Conservation (phyloP, 225 moss, liverwort and hornwort genomes). For the Rhytidiadelphus loreus region DNA sequence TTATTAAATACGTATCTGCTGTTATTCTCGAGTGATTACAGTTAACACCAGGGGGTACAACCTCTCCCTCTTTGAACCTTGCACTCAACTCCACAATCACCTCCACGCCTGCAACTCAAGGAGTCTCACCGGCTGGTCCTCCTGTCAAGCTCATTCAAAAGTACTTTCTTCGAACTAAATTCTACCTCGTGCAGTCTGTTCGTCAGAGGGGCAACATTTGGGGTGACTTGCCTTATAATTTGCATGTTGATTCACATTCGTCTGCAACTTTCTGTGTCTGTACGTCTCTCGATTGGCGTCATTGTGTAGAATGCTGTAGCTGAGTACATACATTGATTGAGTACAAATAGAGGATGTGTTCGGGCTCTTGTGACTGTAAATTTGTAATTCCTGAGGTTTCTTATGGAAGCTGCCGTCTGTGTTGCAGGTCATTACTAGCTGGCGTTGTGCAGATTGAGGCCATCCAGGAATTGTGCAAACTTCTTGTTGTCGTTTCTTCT, state of each 20-base stretch:
- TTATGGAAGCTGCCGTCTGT: neutral
- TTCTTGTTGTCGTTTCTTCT: constrained; percentile 45
- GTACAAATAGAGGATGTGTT: neutral
- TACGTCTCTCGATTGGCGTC: neutral
- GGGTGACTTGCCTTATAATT: neutral
- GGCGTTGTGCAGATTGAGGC: constrained; percentile 44
- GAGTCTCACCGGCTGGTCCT: constrained; percentile 10
- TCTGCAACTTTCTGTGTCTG: neutral
- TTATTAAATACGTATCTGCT: neutral
- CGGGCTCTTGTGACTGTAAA: neutral
- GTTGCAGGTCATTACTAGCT: constrained; percentile 31
- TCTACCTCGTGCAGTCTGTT: neutral
- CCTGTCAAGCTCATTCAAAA: constrained; percentile 25
- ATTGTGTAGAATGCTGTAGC: neutral
- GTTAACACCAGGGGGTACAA: constrained; percentile 12
- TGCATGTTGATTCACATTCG: neutral
- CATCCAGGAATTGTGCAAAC: constrained; percentile 45
- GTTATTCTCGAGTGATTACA: neutral
- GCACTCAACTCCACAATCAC: constrained; percentile 13
- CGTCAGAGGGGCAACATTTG: neutral
- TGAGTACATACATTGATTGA: neutral
- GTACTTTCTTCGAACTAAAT: constrained; percentile 1
- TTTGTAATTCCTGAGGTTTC: neutral
- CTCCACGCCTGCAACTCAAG: constrained; percentile 13
- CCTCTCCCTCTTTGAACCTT: constrained; percentile 11